Evolutionary conservation across 208 protist species (phyloP), one percentile per base, ranked within the genome.

Genomic region (Angomonas desouzai): DNA sequence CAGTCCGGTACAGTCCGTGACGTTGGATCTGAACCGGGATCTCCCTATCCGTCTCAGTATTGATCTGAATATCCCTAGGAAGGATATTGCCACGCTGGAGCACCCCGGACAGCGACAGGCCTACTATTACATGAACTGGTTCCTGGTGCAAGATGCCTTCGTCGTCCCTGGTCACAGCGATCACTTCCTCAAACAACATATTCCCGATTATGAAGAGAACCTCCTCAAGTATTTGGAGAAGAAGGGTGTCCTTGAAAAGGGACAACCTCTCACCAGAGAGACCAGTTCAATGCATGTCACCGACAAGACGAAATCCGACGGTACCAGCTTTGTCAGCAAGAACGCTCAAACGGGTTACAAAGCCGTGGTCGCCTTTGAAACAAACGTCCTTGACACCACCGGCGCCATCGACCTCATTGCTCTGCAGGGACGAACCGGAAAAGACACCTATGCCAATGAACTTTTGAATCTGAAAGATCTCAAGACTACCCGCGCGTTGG

Each of bases 81-180:
- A 27, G 29, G 32, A 56, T 38, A 32, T 55, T 27, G 64, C 64
- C 7, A 27, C 27, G n/a, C 20, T 68, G 0, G 36, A 58, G 53
- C 40, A 27, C 22, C 55, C 64, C 13, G 40, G 22, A 3, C 51
- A 68, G 55, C 64, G 64, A 43, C 36, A 38, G 20, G 9, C 38
- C 23, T 62, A 48, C 33, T 68, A 68, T 57, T 68, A 68, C 45
- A 56, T 43, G 22, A 57, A 53, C 45, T 68, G 64, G 64, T 61
- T 28, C 43, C 47, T 68, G 34, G 36, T 60, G 11, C 55, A 45
- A 11, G 10, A 34, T 18, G 28, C 20, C 32, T 23, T 45, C 4
- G 20, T 45, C 32, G 32, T 60, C 18, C 55, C 55, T 9, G 55
- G 55, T 3, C 25, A 60, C 55, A 60, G 43, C 55, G 3, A 22